phyloP scores from a whole-genome alignment of 768 basidiomycete species.

The Xerocomellus dryophilus region DNA sequence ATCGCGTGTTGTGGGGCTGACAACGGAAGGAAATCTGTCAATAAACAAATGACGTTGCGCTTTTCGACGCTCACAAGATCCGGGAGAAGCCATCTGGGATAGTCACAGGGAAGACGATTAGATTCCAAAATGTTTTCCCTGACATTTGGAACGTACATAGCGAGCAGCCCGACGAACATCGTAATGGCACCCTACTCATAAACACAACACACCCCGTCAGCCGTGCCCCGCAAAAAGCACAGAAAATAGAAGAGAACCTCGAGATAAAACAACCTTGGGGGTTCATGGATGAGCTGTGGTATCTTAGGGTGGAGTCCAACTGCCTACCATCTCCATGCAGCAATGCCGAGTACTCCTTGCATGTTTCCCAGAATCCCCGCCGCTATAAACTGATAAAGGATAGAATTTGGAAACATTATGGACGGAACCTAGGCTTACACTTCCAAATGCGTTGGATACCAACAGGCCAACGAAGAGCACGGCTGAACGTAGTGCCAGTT shows the following conservation, averaged over 20 bases:
- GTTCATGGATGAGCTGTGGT: background rate
- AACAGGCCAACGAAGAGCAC: constrained; percentile 58
- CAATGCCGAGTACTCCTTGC: constrained; percentile 63
- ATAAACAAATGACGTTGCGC: background rate
- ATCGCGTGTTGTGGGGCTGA: constrained; percentile 61
- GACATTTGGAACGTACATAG: constrained; percentile 40
- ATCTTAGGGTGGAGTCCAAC: background rate
- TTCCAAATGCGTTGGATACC: constrained; percentile 66
- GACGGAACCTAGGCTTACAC: constrained; percentile 37
- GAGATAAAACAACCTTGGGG: constrained; percentile 63
- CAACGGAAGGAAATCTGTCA: background rate
- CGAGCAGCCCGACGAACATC: constrained; percentile 51
- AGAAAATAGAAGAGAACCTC: constrained; percentile 39
- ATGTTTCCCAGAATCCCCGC: constrained; percentile 70
- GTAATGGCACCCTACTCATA: constrained; percentile 56
- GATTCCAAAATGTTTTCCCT: background rate
- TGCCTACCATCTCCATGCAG: constrained; percentile 67
- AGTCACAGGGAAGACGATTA: background rate
- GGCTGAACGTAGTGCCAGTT: constrained; percentile 63
- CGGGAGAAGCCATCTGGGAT: constrained; percentile 50
- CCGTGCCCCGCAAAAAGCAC: background rate
- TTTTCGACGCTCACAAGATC: constrained; percentile 47
- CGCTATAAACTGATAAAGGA: constrained; percentile 51
- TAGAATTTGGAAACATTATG: background rate
- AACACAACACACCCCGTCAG: background rate